Evolutionary conservation across 108 stramenopile genomes (phyloP), one percentile per base, ranked within the genome.

Genomic region (Stephanodiscus minutulus): DNA sequence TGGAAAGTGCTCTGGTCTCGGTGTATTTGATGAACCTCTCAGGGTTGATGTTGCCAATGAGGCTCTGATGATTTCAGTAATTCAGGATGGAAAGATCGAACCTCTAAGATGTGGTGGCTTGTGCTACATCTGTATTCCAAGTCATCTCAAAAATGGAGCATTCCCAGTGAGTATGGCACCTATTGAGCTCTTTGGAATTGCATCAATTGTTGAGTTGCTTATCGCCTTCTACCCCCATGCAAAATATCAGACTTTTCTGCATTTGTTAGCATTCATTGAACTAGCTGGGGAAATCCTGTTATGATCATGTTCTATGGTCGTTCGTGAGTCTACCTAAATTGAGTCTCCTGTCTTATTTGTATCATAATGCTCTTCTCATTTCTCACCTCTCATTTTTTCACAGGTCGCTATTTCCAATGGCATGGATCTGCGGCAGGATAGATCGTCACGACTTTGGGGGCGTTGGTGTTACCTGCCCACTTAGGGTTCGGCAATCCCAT

Each of bases 391-490:
- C 27, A 27, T 28, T 55, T 28, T n/a, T 27, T 28, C 20, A 1
- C 55, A 56, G 55, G 31, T 56, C 79, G 85, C 12, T 93, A 93
- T 64, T 93, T 93, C 58, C 50, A 57, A 18, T 91, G 92, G 92
- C 73, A 77, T 62, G 88, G 84, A 8, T 57, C 60, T 46, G 54
- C 50, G 39, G 86, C 89, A 24, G 88, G 89, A 28, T 56, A 84
- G 35, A 83, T 91, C n/a, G 70, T 91, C 49, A 79, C 73, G 0
- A 53, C 56, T 3, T 66, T 91, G 9, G 70, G 82, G 25, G 65
- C 85, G 2, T 60, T 79, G 3, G 81, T 90, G 24, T 64, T 89
- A 0, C 90, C 86, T n/a, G 79, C 85, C 12, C 73, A 89, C 29
- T 86, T 72, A 56, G 68, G 84, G 18, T 82, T 86, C 21, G 87